Base-by-base conservation (phyloP, 2,329 filamentous ascomycete species). In the Talaromyces sp. region DNA sequence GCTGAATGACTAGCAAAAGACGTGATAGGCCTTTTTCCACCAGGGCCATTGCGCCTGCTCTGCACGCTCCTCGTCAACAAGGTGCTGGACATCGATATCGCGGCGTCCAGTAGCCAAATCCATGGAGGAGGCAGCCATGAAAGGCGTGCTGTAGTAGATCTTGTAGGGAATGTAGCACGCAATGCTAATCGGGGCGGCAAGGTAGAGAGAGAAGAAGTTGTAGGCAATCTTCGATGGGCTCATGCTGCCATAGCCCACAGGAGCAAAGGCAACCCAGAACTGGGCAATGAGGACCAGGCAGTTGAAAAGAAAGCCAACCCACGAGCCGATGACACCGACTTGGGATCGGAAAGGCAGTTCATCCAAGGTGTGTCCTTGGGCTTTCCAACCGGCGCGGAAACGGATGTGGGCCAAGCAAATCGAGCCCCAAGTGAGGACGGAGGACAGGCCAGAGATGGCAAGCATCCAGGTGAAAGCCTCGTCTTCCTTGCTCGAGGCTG, bases 401-500 rank as follows among this genome's bases (percentile, higher is more conserved):
- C 92, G 91, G 71, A 97, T 96, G 76, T 97, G 93, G 28, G 89
- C 86, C n/a, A 96, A 79, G 75, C 92, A 96, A 74, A 96, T 94
- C 66, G 90, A 88, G 40, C 85, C 87, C 89, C 89, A 93, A 30
- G 89, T 89, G 75, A 92, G 90, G 73, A 93, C 85, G 64, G 85
- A 88, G 2, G 86, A 85, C 9, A 92, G 84, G 57, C 89, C 89
- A 0, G 88, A 90, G 23, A 93, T 83, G 0, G 89, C 84, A 42
- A 91, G 82, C 75, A 96, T 85, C 92, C 93, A 96, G 69, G 85
- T 83, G 66, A 96, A 90, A 5, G 91, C 87, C 33, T 82, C 77
- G 16, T 79, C 79, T 68, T 89, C 83, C 65, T 85, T 74, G 3
- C 77, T 74, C 0, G 87, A 82, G 60, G 89, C 87, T 64, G 89